Conservation (phyloP, 116 monocot genomes). For the Cymodocea nodosa region DNA sequence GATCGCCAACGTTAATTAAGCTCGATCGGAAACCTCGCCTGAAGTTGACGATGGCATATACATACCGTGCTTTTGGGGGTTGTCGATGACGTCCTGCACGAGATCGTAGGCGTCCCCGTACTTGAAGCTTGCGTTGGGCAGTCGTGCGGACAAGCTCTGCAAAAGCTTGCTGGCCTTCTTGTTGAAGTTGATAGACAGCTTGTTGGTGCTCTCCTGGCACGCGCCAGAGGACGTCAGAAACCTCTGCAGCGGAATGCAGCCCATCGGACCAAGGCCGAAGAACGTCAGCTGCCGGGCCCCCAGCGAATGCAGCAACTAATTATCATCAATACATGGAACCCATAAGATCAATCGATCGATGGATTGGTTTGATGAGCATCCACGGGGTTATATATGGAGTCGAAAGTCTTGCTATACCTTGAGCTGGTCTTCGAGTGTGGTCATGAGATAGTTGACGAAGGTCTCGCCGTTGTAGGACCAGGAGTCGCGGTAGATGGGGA, state of each 20-base stretch:
- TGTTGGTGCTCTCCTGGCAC: slow-evolving; percentile 60
- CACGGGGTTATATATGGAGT: too few species aligned
- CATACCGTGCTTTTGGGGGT: slow-evolving; percentile 43
- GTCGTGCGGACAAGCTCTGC: slow-evolving; percentile 19
- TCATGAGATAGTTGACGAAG: slow-evolving; percentile 46
- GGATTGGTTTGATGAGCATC: too few species aligned
- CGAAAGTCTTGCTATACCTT: slow-evolving; percentile 19
- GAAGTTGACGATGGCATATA: too few species aligned
- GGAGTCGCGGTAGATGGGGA: slow-evolving; percentile 64
- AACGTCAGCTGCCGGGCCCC: slow-evolving; percentile 54
- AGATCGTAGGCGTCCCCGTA: slow-evolving; percentile 60
- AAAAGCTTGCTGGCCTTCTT: slow-evolving; percentile 21
- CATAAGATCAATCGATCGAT: too few species aligned
- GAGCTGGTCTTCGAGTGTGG: slow-evolving; percentile 48
- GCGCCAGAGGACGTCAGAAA: slow-evolving; percentile 29
- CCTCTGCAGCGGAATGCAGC: slow-evolving; percentile 77
- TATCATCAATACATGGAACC: too few species aligned
- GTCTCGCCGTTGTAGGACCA: slow-evolving; percentile 48
- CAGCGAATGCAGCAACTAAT: slow-evolving; percentile 34
- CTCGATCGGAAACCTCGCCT: too few species aligned
- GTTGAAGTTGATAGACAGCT: slow-evolving; percentile 53
- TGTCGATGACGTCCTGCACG: slow-evolving; percentile 50
- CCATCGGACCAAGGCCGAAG: slow-evolving; percentile 82
- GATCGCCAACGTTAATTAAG: too few species aligned
- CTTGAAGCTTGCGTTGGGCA: slow-evolving; percentile 45